A percentile compares a stretch with the other conserved stretches of the same genome.
Conservation (phyloP, 2,329 filamentous ascomycete genomes). For the Xylaria digitata region DNA sequence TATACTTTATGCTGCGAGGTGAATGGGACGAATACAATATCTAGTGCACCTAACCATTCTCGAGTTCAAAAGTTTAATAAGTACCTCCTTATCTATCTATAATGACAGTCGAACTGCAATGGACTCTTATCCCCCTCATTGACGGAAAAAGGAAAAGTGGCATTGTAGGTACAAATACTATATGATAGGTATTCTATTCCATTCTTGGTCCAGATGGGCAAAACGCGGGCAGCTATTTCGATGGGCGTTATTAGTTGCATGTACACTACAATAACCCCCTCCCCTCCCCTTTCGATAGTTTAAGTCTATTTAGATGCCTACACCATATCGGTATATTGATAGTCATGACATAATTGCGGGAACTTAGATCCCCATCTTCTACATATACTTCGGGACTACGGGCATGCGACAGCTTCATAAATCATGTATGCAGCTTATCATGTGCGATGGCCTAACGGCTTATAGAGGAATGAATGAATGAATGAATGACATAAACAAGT, state of each 20-base stretch:
- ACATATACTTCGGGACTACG: slow-evolving; percentile 2
- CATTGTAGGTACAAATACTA: slow-evolving; percentile 3
- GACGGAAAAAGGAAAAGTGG: slow-evolving; percentile 9
- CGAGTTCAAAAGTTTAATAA: background rate
- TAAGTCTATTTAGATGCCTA: background rate
- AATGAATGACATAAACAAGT: slow-evolving; percentile 18
- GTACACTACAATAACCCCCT: background rate
- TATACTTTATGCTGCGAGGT: slow-evolving; percentile 19
- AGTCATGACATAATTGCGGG: slow-evolving; percentile 27
- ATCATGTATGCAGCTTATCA: slow-evolving; percentile 8
- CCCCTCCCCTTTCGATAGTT: background rate
- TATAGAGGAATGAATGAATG: slow-evolving; percentile 8
- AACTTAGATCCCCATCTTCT: background rate
- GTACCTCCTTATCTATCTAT: background rate
- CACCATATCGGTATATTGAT: background rate
- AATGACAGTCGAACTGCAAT: slow-evolving; percentile 11
- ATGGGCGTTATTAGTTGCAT: slow-evolving; percentile 10
- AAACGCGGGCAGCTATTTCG: background rate
- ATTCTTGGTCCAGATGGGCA: slow-evolving; percentile 3
- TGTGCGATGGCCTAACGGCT: slow-evolving; percentile 1
- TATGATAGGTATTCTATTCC: background rate
- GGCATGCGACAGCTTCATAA: background rate
- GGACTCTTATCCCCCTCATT: slow-evolving; percentile 11
- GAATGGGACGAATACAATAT: slow-evolving; percentile 11
- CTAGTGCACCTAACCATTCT: background rate